Evolutionary conservation across 805 yeast genomes (phyloP), one percentile per base, ranked within the genome.

Genomic region (Candida anglica): DNA sequence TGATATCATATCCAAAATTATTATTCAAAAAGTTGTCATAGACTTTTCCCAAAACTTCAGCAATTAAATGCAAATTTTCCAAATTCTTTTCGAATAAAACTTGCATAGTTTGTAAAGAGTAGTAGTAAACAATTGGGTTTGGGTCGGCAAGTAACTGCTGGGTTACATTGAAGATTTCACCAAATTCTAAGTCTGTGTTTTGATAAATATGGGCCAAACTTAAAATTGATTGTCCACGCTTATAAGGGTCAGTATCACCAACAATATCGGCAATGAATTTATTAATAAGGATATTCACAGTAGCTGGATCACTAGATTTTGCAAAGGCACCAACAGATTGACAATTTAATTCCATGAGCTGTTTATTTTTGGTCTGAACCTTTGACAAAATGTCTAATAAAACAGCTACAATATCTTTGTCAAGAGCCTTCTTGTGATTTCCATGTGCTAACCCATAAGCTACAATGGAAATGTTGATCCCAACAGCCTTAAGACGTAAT

Each of bases 121-220:
- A 81, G 35, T 75, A 71, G 51, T 86, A 89, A 13, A 93, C 88
- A 1, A 76, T 62, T 0, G 96, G 96, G 51, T 89, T 91, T 0
- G 96, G 89, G 55, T 91, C 98, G 15, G 61, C 61, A 3, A 80
- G 54, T 19, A 91, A 64, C 11, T 84, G 79, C 24, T 71, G 55
- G 2, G 79, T 49, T 4, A 86, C 77, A 22, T 77, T 78, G 37
- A 71, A 64, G 3, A 81, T 71, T 3, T 73, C 63, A 19, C 34
- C 43, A 30, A 58, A 60, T 1, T 63, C 65, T 14, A 38, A 15
- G n/a, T 51, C 55, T 3, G 59, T 49, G 28, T 46, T 31, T 23
- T 50, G 40, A 38, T 56, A 56, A 15, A 64, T 54, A 25, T 53
- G 46, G 2, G 63, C 49, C 40, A 66, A 55, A 0, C 59, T 33